A percentile compares a stretch with the other conserved stretches of the same genome.
Evolutionary conservation across 2,329 filamentous ascomycete species (phyloP).

Genomic region (Penicillium sp.): DNA sequence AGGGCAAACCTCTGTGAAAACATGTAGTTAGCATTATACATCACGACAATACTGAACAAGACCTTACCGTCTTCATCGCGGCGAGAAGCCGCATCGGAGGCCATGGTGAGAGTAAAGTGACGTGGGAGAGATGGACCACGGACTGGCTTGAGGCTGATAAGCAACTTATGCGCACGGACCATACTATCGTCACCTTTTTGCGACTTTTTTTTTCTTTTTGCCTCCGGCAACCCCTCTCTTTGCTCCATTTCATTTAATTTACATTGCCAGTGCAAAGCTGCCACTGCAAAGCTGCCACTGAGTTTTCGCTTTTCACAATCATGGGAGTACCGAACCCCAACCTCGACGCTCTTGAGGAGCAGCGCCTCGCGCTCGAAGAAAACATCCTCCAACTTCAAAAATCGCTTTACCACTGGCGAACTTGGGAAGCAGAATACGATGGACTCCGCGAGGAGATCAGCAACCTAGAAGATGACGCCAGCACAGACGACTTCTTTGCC

Average conservation of each 20-base stretch:
- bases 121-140: conserved; percentile 4
- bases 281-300: not conserved
- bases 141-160: conserved; percentile 13
- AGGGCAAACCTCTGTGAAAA: conserved; percentile 73
- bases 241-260: not conserved
- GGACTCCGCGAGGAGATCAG: conserved; percentile 79
- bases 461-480: conserved; percentile 51
- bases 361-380: conserved; percentile 71
- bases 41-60: not conserved
- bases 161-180: conserved; percentile 25
- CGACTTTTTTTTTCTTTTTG: conserved; percentile 13
- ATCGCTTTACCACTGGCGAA: conserved; percentile 82
- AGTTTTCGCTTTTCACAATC: not conserved
- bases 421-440: conserved; percentile 90
- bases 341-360: conserved; percentile 70
- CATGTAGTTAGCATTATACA: conserved; percentile 8
- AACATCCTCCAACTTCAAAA: conserved; percentile 72
- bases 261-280: not conserved
- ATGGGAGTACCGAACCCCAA: conserved; percentile 49
- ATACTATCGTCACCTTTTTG: conserved; percentile 16
- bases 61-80: conserved; percentile 46
- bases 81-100: conserved; percentile 34
- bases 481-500: conserved; percentile 56
- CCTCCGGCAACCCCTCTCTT: not conserved
- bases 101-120: conserved; percentile 17